A percentile compares a stretch with the other conserved stretches of the same genome.
Evolutionary conservation across 2,329 filamentous ascomycete genomes (phyloP).

Genomic region (Cyphellophora attinorum): DNA sequence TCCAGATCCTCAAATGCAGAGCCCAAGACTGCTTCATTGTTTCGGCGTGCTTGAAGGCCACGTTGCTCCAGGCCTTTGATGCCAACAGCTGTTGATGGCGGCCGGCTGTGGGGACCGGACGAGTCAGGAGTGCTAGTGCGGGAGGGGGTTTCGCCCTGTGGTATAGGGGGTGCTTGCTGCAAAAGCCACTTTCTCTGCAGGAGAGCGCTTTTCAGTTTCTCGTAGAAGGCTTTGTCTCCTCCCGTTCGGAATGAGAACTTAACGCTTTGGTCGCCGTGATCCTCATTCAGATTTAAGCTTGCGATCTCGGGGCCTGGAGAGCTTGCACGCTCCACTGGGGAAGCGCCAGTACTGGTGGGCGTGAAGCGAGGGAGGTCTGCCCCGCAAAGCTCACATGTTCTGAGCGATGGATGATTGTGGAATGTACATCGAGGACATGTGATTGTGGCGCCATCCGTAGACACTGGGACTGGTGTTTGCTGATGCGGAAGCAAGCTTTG

Average conservation of each 20-base stretch:
- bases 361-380: slow-evolving; percentile 48
- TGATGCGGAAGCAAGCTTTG: too few relatives aligned
- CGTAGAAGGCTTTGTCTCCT: slow-evolving; percentile 82
- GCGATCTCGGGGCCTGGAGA: slow-evolving; percentile 67
- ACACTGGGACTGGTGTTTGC: too few relatives aligned
- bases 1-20: slow-evolving; percentile 93
- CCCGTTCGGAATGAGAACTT: slow-evolving; percentile 78
- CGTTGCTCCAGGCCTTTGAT: slow-evolving; percentile 88
- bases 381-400: slow-evolving; percentile 84
- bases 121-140: slow-evolving; percentile 8
- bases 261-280: slow-evolving; percentile 62
- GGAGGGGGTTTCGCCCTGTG: slow-evolving; percentile 43
- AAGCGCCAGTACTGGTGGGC: slow-evolving; percentile 5
- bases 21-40: slow-evolving; percentile 87
- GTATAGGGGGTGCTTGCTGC: slow-evolving; percentile 78
- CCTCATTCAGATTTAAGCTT: slow-evolving; percentile 34
- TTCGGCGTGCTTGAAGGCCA: slow-evolving; percentile 74
- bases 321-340: slow-evolving; percentile 44
- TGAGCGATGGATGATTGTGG: slow-evolving; percentile 77
- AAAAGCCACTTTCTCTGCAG: slow-evolving; percentile 94
- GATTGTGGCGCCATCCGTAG: slow-evolving; percentile 15
- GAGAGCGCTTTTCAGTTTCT: slow-evolving; percentile 77
- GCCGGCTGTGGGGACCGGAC: slow-evolving; percentile 6
- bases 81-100: slow-evolving; percentile 47
- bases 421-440: slow-evolving; percentile 85